Evolutionary conservation across 2,329 filamentous ascomycete species (phyloP), one percentile per base, ranked within the genome.

Genomic region (Fusarium pininemorale): DNA sequence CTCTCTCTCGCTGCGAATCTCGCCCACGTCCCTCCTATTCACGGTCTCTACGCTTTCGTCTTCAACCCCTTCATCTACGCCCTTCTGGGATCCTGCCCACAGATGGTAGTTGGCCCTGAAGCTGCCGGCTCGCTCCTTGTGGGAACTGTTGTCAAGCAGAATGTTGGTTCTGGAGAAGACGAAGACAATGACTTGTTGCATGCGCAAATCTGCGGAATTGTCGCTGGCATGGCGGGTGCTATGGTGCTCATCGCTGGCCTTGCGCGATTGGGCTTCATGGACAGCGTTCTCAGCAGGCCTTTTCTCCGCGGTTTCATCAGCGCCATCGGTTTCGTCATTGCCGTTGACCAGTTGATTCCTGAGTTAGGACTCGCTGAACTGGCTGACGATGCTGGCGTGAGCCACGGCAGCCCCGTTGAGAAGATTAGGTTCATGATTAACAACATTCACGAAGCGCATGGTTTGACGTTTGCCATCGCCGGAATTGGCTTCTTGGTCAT

Each of bases 221-320:
- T 97, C 5, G 94, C 95, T 2, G 94, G 94, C 5, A 91, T 98
- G 82, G 92, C 96, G 1, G 96, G 96, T 9, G 91, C 92, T 4
- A 94, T 95, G 76, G 96, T 98, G 50, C 88, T 98, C n/a, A 86
- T 94, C 55, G 94, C 95, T 20, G 96, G 96, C 2, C 81, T 98
- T 32, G 93, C 93, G 30, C 89, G 96, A 20, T 85, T 99, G 7
- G 96, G 96, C 1, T 99, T 98, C 78, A 83, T 99, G 70, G 96
- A 99, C 80, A 98, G 94, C 78, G 95, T 99, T 16, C 87, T 99
- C 41, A 98, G 95, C 76, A 89, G 94, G 39, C 96, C 96, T 2
- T 98, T 99, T 78, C 84, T 98, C 63, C 89, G 96, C 68, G 96
- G 96, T 2, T 99, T 99, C 84, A 98, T 99, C 83, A 98, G 94